Evolutionary conservation across 805 yeast species (phyloP), one percentile per base, ranked within the genome.

Genomic region (Teunomyces panamensis): DNA sequence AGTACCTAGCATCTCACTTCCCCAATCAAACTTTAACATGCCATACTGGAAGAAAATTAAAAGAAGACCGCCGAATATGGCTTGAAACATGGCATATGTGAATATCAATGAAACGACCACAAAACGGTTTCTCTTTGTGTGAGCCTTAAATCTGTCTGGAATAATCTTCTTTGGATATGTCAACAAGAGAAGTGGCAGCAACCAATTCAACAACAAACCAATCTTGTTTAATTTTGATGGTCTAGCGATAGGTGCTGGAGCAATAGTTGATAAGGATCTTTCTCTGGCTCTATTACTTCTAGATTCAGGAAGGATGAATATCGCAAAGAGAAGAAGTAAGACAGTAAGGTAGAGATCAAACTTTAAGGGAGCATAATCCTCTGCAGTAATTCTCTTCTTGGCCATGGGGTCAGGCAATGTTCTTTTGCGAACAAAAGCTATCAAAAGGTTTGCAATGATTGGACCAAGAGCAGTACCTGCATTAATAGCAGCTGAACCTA

Each of bases 251-350:
- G 28, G 2, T 6, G 13, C 34, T 16, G 28, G 34, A 28, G 27
- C 43, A 41, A 20, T 16, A 6, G 24, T 41, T 6, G 48, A 39
- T 29, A 60, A 47, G 10, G 62, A 56, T 55, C 48, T 52, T 13
- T 52, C 42, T 17, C 59, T 52, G 6, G 62, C 60, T 33, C 35
- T 33, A 33, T 47, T 29, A 26, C 55, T 45, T n/a, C 63, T 43
- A 8, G 58, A 52, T 35, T 59, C 63, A 9, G 60, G 61, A 41
- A 57, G 44, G 10, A 59, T 44, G n/a, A 54, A 34, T 9, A 50
- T 30, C 10, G 44, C 37, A 35, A 51, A 54, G 26, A 51, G 9
- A 5, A 51, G 26, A 10, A 56, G 39, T 6, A 45, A 24, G 11
- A 30, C 17, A 13, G 51, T 37, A 29, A 51, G 26, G 20, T 28